Base-by-base conservation (phyloP, 2,329 filamentous ascomycete species). In the Knufia petricola region DNA sequence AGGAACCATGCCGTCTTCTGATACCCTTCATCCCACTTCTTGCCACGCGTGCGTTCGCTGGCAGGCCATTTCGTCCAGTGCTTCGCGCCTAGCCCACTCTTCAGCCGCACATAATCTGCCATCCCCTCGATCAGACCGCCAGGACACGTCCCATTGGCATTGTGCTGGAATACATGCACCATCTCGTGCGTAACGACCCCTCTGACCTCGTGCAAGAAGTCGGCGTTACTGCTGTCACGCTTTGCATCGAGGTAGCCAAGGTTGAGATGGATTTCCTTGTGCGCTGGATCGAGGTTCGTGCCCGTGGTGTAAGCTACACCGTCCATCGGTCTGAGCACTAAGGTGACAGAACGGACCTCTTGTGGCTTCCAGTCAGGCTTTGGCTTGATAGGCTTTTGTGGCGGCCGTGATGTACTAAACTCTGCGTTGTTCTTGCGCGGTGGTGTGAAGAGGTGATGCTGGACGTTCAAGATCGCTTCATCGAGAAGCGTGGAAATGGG, bases 251-350 rank as follows among this genome's bases (percentile, higher is more conserved):
- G 80, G 69, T 95, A 95, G 40, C 75, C 69, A 1, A 90, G 78
- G 13, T 81, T 88, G 65, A 96, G 75, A 67, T 95, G 87, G 54
- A 95, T 92, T 64, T 95, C 88, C 63, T 95, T 95, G 72, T 95
- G 87, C 61, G 92, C 85, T 52, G 74, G 58, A 66, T 95, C 89
- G 9, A 94, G 75, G 32, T 88, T 83, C 8, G 72, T 77, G 54
- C 87, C 85, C 0, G 79, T 87, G 1, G 90, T 95, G 69, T 95
- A 94, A 17, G 90, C 90, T 3, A 96, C 86, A 43, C 90, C 90
- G 41, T 70, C 72, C 78, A 94, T 88, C 55, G 80, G 73, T 24
- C 85, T 79, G 3, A 96, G 72, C 51, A 95, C 74, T 30, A 96
- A 69, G 0, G 89, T 95, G 15, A 96, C 80, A 45, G 87, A 94